Conservation (phyloP, 495 filamentous ascomycete species). For the Penicillium longicatenatum region DNA sequence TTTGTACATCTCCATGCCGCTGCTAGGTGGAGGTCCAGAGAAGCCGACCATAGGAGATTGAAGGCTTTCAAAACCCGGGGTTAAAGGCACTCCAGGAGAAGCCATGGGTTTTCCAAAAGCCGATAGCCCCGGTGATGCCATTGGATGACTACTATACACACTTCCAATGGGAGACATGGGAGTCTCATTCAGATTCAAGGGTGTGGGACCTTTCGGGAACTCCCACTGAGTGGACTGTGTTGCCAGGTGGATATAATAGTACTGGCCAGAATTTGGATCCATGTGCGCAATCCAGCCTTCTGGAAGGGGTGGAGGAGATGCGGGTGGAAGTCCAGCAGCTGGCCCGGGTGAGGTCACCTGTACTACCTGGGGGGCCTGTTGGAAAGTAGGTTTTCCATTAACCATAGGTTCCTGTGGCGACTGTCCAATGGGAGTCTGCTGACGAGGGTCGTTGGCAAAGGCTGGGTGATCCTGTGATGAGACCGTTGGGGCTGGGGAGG, state of each 20-base stretch:
- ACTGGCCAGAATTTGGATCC: constrained; percentile 92
- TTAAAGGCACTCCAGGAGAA: constrained; percentile 75
- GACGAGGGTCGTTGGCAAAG: constrained; percentile 77
- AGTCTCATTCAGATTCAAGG: constrained; percentile 72
- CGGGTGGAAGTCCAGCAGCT: constrained; percentile 62
- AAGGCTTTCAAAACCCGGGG: constrained; percentile 73
- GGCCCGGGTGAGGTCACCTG: constrained; percentile 43
- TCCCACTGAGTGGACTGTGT: constrained; percentile 99
- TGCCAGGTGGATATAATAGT: constrained; percentile 97
- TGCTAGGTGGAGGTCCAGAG: constrained; percentile 78
- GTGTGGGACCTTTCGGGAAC: constrained; percentile 89
- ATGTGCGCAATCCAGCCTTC: constrained; percentile 99
- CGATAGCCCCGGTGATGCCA: constrained; percentile 71
- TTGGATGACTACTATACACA: constrained; percentile 71
- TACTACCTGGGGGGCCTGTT: constrained; percentile 18
- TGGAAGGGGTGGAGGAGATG: constrained; percentile 86
- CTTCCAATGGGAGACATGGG: constrained; percentile 80
- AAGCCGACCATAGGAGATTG: constrained; percentile 75
- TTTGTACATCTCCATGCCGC: constrained; percentile 91
- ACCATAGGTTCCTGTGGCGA: constrained; percentile 39
- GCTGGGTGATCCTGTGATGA: constrained; percentile 73
- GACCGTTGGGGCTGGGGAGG: constrained; percentile 36
- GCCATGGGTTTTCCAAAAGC: constrained; percentile 72
- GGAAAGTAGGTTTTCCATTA: constrained; percentile 38
- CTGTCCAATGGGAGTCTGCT: constrained; percentile 41